Evolutionary conservation across 2,329 filamentous ascomycete species (phyloP), one percentile per base, ranked within the genome.

Genomic region (Cercospora sp.): DNA sequence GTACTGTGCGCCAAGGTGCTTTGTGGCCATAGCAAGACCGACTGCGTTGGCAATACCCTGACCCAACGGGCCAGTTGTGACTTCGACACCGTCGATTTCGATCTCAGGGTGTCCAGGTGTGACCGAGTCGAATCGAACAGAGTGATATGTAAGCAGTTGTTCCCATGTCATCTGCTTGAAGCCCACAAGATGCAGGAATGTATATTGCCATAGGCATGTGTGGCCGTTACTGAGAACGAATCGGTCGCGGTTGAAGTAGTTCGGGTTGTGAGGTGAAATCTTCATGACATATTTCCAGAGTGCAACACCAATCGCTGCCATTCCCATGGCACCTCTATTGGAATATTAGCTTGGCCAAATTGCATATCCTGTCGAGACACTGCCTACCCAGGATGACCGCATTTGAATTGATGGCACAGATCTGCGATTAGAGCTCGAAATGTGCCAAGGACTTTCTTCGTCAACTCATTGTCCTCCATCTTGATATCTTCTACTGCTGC

Each of bases 401-500:
- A 88, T 70, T 87, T 87, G 78, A 90, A 91, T 71, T 91, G 89
- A 76, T 91, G 85, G 73, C 88, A 91, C 3, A 91, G 79, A 75
- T 91, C 89, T 55, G 89, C 88, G 67, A 91, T 88, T 32, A 91
- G 79, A 61, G 86, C 80, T 65, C 89, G 82, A 74, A 90, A 90
- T 5, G 85, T 86, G 72, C 83, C 84, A 61, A 91, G 78, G 1
- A 89, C 86, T 21, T 85, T 75, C 60, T 88, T 73, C 60, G 76
- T 75, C 69, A 77, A 75, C 45, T 77, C 73, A 12, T 72, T 59
- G 8, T 72, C 70, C 63, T 77, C 75, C 71, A 75, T 70, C 65
- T 74, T 68, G 16, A 77, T 68, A 21, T 75, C 66, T 8, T 74
- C 73, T 21, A 69, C 67, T 6, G 59, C 62, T 7, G 69, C 62